These are phyloP conservation scores for Aleurites moluccanus DNA, from an alignment of 441 rosid genomes.

Conservation along the genomic window DNA sequence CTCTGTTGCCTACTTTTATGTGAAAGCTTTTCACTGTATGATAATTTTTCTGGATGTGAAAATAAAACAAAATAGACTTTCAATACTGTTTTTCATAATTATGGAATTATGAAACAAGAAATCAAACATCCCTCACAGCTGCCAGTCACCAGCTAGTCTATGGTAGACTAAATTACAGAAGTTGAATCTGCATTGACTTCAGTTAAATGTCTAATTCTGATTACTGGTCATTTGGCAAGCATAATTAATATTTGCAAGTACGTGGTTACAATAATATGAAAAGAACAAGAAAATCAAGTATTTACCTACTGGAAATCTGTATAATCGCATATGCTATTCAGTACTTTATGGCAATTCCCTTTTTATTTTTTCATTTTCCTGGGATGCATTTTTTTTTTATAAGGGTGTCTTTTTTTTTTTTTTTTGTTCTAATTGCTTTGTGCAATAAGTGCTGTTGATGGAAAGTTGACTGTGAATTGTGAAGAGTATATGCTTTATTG, in stretches of 20 bases:
- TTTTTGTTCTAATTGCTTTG: background rate
- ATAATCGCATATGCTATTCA: background rate
- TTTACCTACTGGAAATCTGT: background rate
- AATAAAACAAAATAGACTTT: background rate
- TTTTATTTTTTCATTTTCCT: background rate
- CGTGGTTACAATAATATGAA: background rate
- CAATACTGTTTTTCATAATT: background rate
- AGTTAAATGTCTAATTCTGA: background rate
- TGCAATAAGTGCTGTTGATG: background rate
- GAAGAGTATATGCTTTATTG: conserved; percentile 14
- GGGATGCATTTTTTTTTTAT: background rate
- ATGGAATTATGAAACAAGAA: background rate
- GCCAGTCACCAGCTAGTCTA: background rate
- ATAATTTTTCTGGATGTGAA: background rate
- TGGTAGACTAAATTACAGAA: background rate
- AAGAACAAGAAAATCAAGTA: background rate
- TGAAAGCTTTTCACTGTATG: background rate
- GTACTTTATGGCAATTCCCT: background rate
- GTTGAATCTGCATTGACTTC: background rate
- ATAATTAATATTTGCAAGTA: background rate
- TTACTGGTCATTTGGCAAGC: background rate
- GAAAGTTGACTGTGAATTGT: background rate
- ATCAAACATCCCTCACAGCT: background rate
- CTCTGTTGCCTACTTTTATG: background rate
- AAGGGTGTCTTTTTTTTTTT: too few species aligned